Evolutionary conservation across 116 monocot species (phyloP).

Genomic region (Posidonia oceanica): DNA sequence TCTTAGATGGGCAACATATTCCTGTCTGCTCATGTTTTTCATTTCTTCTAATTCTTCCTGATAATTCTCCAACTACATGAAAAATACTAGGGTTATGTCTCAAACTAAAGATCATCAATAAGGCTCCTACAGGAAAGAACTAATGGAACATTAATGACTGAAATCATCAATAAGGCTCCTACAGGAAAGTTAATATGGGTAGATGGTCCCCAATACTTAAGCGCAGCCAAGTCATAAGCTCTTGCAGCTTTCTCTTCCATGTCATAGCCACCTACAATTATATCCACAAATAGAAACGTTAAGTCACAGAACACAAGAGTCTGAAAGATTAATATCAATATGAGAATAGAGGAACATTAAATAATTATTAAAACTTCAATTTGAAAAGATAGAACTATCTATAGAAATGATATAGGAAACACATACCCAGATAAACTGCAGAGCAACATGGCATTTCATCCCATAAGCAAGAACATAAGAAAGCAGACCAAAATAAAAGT

Average conservation of each 20-base stretch:
- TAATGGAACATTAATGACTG: background rate
- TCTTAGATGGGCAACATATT: constrained; percentile 89
- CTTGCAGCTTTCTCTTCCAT: constrained; percentile 97
- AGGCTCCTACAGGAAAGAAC: constrained; percentile 48
- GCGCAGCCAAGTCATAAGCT: constrained; percentile 92
- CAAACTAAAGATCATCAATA: constrained; percentile 13
- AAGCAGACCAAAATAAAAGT: constrained; percentile 3
- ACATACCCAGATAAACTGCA: constrained; percentile 79
- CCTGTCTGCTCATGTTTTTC: constrained; percentile 97
- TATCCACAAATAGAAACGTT: background rate
- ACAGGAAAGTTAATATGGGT: constrained; percentile 97
- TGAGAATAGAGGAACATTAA: no score
- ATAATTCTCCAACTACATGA: constrained; percentile 70
- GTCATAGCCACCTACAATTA: constrained; percentile 79
- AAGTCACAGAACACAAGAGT: background rate
- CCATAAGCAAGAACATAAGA: constrained; percentile 14
- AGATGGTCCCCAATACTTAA: constrained; percentile 94
- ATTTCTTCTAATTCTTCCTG: constrained; percentile 67
- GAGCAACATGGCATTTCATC: constrained; percentile 13
- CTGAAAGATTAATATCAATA: no score
- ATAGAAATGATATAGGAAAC: background rate
- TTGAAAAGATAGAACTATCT: no score
- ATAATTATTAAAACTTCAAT: no score
- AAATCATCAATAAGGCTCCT: constrained; percentile 4
- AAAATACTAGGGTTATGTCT: constrained; percentile 20